Percentiles rank a stretch among this genome's conserved stretches.
Conservation (phyloP, 2,329 filamentous ascomycete species). For the Neocatenulostroma microsporum region DNA sequence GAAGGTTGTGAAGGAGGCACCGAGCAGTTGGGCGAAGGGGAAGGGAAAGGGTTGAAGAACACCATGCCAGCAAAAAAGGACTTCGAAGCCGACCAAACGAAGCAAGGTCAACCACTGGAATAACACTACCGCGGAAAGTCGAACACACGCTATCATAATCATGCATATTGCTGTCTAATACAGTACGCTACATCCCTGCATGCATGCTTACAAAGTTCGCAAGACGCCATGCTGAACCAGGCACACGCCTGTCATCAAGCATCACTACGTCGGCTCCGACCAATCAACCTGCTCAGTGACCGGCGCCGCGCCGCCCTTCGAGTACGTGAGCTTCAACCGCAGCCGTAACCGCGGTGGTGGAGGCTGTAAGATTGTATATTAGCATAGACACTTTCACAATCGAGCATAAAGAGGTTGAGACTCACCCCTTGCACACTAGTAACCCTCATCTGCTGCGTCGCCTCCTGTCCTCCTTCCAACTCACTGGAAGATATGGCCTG, state of each 20-base stretch:
- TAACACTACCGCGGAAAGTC: too few relatives aligned
- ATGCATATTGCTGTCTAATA: too few relatives aligned
- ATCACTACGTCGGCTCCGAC: slow-evolving; percentile 59
- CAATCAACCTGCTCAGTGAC: slow-evolving; percentile 94
- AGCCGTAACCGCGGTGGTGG: slow-evolving; percentile 63
- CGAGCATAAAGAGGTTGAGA: slow-evolving; percentile 23
- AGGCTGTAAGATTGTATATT: slow-evolving; percentile 46
- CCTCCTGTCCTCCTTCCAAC: slow-evolving; percentile 68
- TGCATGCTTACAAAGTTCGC: not conserved
- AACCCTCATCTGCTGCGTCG: slow-evolving; percentile 85
- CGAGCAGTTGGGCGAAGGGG: slow-evolving; percentile 44
- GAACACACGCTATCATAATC: too few relatives aligned
- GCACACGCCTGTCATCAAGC: not conserved
- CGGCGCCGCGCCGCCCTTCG: slow-evolving; percentile 59
- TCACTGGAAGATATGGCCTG: slow-evolving; percentile 80
- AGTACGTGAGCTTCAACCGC: slow-evolving; percentile 75
- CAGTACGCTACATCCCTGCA: too few relatives aligned
- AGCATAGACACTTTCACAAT: slow-evolving; percentile 6
- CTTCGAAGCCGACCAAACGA: not conserved
- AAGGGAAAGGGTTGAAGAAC: slow-evolving; percentile 31
- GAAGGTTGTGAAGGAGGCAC: slow-evolving; percentile 58
- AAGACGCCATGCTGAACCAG: slow-evolving; percentile 1
- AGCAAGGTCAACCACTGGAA: too few relatives aligned
- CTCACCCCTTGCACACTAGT: slow-evolving; percentile 81
- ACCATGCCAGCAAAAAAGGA: not conserved